phyloP scores from a whole-genome alignment of 768 basidiomycete species.

The Amanita thiersii region DNA sequence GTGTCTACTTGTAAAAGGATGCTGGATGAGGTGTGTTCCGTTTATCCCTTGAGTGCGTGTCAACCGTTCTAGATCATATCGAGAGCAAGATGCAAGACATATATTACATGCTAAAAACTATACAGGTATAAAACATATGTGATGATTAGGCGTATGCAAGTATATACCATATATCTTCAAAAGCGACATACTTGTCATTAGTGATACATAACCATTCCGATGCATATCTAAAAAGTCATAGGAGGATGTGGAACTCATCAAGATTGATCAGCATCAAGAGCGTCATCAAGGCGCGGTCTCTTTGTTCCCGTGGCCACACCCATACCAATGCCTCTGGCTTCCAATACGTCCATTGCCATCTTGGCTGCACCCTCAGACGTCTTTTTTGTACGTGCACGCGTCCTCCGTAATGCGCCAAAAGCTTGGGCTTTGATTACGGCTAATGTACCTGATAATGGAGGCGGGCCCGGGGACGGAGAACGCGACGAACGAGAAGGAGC shows the following conservation, averaged over 20 bases:
- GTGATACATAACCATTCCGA: slow-evolving; percentile 6
- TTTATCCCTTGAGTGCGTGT: too few relatives aligned
- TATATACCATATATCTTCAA: slow-evolving; percentile 7
- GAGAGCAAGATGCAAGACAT: neutral
- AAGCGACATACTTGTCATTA: slow-evolving; percentile 1
- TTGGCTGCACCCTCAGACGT: slow-evolving; percentile 62
- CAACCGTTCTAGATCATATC: too few relatives aligned
- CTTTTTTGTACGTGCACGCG: slow-evolving; percentile 67
- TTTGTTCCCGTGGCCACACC: slow-evolving; percentile 28
- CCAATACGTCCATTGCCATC: slow-evolving; percentile 75
- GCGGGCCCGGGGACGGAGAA: slow-evolving; percentile 36
- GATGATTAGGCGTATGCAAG: slow-evolving; percentile 4
- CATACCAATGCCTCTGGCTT: slow-evolving; percentile 67
- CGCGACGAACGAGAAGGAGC: slow-evolving; percentile 39
- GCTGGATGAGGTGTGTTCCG: too few relatives aligned
- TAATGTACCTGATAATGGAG: slow-evolving; percentile 65
- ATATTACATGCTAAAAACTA: slow-evolving; percentile 2
- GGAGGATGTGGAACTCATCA: neutral
- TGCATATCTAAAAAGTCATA: slow-evolving; percentile 3
- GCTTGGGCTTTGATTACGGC: slow-evolving; percentile 90
- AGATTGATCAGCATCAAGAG: slow-evolving; percentile 23
- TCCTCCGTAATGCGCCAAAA: slow-evolving; percentile 77
- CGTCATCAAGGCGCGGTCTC: slow-evolving; percentile 50
- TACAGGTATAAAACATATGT: slow-evolving; percentile 10
- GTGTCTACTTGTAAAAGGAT: too few relatives aligned